Evolutionary conservation across 768 basidiomycete genomes (phyloP).

Genomic region (Russula foetens): DNA sequence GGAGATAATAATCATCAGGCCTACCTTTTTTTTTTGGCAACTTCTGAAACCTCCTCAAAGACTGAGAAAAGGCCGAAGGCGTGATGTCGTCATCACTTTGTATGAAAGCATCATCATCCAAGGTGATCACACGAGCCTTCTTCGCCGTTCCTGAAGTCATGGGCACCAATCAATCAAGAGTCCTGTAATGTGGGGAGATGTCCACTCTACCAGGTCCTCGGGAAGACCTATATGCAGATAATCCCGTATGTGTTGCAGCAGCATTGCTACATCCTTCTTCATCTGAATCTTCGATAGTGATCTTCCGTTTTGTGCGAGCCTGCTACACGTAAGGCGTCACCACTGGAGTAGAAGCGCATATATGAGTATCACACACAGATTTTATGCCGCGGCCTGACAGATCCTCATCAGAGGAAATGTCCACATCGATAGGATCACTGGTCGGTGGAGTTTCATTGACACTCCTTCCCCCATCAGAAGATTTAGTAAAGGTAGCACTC

Average conservation of each 20-base stretch:
- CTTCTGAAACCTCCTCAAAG: slow-evolving; percentile 58
- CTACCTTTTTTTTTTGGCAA: slow-evolving; percentile 48
- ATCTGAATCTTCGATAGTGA: slow-evolving; percentile 61
- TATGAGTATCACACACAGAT: slow-evolving; percentile 3
- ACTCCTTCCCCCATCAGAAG: slow-evolving; percentile 44
- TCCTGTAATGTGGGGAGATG: too few relatives aligned
- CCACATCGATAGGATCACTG: slow-evolving; percentile 70
- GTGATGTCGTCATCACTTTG: slow-evolving; percentile 32
- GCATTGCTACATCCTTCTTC: slow-evolving; percentile 31
- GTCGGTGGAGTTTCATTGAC: slow-evolving; percentile 59
- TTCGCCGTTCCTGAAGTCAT: slow-evolving; percentile 39
- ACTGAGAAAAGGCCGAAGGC: slow-evolving; percentile 43
- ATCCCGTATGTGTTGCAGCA: slow-evolving; percentile 4
- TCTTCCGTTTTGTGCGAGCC: slow-evolving; percentile 51
- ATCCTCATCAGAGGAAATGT: slow-evolving; percentile 52
- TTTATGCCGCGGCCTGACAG: slow-evolving; percentile 23
- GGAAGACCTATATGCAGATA: slow-evolving; percentile 17
- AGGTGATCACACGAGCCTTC: slow-evolving; percentile 45
- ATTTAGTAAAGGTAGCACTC: slow-evolving; percentile 30
- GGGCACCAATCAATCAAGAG: neutral
- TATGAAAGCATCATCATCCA: slow-evolving; percentile 33
- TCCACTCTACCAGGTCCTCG: slow-evolving; percentile 8
- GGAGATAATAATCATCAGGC: slow-evolving; percentile 13
- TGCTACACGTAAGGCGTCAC: neutral
- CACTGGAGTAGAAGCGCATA: neutral